Evolutionary conservation across 2,329 filamentous ascomycete genomes (phyloP), one percentile per base, ranked within the genome.

Genomic region (Penicillium polonicum): DNA sequence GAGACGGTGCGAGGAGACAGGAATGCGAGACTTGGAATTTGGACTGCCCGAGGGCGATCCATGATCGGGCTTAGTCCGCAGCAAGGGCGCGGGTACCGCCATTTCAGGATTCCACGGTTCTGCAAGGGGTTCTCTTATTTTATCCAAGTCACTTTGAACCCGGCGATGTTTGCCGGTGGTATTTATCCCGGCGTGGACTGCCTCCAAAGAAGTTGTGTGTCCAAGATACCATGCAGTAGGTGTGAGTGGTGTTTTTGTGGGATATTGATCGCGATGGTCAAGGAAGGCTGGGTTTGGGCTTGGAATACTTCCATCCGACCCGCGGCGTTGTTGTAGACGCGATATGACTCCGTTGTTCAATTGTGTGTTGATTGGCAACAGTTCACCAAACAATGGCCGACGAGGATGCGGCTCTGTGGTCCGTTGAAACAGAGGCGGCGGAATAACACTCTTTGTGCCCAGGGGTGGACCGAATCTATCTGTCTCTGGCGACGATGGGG

Each of bases 321-420:
- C 87, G 72, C 88, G 82, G 61, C 88, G 80, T 59, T 80, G 78
- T 51, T 80, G 78, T 50, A 82, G 77, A 49, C 77, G 68, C 35
- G 74, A 72, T 59, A 82, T 78, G 62, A 89, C 88, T 51, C 87
- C 87, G 48, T 81, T 76, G 21, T 79, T 73, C 27, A 79, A 69
- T 63, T 83, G 79, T 65, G 79, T 80, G 64, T 85, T 80, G 38
- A 85, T 79, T n/a, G 85, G 82, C 29, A 86, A 76, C 64, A 92
- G 83, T 73, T 92, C 90, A 38, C 90, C 90, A 76, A 93, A 93
- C 21, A 92, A 76, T 36, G 90, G 83, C 60, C 82, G 82, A 53
- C 80, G 79, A 48, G 77, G 65, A 60, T 73, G 72, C 33, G 67
- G 70, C 60, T 72, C 70, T 64, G 70, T 58, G 10, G 61, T 57